Evolutionary conservation across 2,329 filamentous ascomycete species (phyloP).

Genomic region (Lachnellula willkommii): DNA sequence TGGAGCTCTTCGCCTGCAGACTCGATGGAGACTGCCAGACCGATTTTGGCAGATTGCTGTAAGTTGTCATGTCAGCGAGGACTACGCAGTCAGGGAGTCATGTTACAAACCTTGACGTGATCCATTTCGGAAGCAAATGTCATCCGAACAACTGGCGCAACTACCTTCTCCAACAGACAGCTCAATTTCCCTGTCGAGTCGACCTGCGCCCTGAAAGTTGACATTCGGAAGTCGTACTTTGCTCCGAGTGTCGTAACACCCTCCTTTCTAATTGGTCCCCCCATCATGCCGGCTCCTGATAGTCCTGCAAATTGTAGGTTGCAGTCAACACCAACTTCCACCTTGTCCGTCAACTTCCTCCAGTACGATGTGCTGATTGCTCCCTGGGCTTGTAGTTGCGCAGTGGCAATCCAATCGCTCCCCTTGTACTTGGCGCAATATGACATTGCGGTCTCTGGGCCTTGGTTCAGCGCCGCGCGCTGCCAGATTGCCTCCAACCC

Average conservation of each 20-base stretch:
- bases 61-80: slow-evolving; percentile 23
- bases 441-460: slow-evolving; percentile 84
- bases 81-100: not conserved
- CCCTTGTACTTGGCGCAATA: slow-evolving; percentile 91
- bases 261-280: slow-evolving; percentile 71
- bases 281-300: slow-evolving; percentile 63
- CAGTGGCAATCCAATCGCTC: slow-evolving; percentile 86
- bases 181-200: slow-evolving; percentile 93
- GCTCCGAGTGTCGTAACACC: slow-evolving; percentile 86
- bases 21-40: slow-evolving; percentile 89
- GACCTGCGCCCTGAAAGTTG: slow-evolving; percentile 90
- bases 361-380: slow-evolving; percentile 90
- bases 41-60: slow-evolving; percentile 91
- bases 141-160: slow-evolving; percentile 85
- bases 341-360: slow-evolving; percentile 85
- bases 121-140: slow-evolving; percentile 97
- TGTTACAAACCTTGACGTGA: slow-evolving; percentile 75
- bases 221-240: slow-evolving; percentile 97
- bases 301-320: slow-evolving; percentile 74
- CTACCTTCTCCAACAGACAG: slow-evolving; percentile 90
- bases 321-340: slow-evolving; percentile 93
- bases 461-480: slow-evolving; percentile 73
- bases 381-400: slow-evolving; percentile 75
- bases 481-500: slow-evolving; percentile 95
- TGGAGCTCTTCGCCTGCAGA: slow-evolving; percentile 78